Base-by-base conservation (phyloP, 2,329 filamentous ascomycete species). In the Myriosclerotinia scirpicola region DNA sequence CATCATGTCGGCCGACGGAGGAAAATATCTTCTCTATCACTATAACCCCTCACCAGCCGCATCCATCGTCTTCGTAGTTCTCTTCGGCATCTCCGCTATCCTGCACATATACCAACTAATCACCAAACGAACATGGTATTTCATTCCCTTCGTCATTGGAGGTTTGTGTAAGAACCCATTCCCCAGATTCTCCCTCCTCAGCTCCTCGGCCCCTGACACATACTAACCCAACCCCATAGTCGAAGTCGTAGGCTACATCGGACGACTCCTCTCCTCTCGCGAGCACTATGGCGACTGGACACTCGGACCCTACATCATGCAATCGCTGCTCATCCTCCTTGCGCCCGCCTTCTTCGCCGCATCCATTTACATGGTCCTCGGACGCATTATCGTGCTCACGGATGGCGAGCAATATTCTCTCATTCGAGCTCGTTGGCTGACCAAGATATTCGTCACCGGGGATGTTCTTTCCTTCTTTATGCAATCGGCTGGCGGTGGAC, bases 361-460 rank as follows among this genome's bases (percentile, higher is more conserved):
- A 75, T 75, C 74, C 6, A 78, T 80, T 44, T 80, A 80, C 71
- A 80, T 80, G 78, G 71, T 76, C 20, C 77, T 81, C 1, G 78
- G 77, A 0, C 78, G 79, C 0, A 73, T 81, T 12, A 78, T 81
- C 26, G 67, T 69, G 5, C 66, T 77, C 15, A 73, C 77, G 5
- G 62, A 76, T 48, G 79, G 77, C 2, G 77, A 81, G 54, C 54
- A 74, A 6, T 72, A 76, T 38, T 75, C 78, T 6, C 64, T 76
- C 8, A 78, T 81, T 52, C 73, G 72, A 0, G 66, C 71, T 0
- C 75, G 72, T n/a, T 73, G 76, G 69, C 69, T 81, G 8, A 81
- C 80, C 2, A 75, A 81, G 65, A 75, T 82, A 42, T 83, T 83
- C 63, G 80, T 83, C 5, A 64, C 71, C 30, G 81, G 81, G 12